phyloP scores from a whole-genome alignment of 2,329 filamentous ascomycete species.

The Aschersonia sp. region DNA sequence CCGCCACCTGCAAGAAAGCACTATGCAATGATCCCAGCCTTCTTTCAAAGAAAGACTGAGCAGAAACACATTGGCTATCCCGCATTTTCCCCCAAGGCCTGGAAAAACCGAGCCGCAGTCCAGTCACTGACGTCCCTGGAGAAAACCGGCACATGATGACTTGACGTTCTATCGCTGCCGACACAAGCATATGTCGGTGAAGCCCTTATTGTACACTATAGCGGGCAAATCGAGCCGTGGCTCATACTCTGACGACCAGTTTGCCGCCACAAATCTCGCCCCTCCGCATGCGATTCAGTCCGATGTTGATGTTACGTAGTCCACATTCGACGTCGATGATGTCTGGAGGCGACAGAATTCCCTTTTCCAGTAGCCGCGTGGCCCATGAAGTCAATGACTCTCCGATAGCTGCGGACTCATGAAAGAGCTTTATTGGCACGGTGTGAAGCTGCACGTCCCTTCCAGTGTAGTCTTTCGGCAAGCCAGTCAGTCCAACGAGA shows the following conservation, averaged over 20 bases:
- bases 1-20: too few relatives aligned
- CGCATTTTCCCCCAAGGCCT: too few relatives aligned
- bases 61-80: too few relatives aligned
- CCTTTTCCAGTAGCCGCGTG: slow-evolving; percentile 44
- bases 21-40: too few relatives aligned
- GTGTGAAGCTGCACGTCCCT: slow-evolving; percentile 41
- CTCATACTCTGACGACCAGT: slow-evolving; percentile 36
- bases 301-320: slow-evolving; percentile 50
- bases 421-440: slow-evolving; percentile 65
- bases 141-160: too few relatives aligned
- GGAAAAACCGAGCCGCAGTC: too few relatives aligned
- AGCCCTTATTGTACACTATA: too few relatives aligned
- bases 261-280: slow-evolving; percentile 55
- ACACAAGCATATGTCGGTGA: too few relatives aligned
- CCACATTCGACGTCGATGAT: slow-evolving; percentile 51
- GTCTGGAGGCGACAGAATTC: slow-evolving; percentile 42
- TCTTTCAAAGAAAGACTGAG: too few relatives aligned
- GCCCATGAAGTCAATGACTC: slow-evolving; percentile 51
- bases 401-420: slow-evolving; percentile 50
- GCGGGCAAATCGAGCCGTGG: not conserved
- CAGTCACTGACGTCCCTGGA: too few relatives aligned
- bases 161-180: too few relatives aligned
- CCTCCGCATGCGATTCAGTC: slow-evolving; percentile 48
- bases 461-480: slow-evolving; percentile 40
- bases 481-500: slow-evolving; percentile 50